Conservation (phyloP, 257 asterid genomes). For the Penstemon davidsonii region DNA sequence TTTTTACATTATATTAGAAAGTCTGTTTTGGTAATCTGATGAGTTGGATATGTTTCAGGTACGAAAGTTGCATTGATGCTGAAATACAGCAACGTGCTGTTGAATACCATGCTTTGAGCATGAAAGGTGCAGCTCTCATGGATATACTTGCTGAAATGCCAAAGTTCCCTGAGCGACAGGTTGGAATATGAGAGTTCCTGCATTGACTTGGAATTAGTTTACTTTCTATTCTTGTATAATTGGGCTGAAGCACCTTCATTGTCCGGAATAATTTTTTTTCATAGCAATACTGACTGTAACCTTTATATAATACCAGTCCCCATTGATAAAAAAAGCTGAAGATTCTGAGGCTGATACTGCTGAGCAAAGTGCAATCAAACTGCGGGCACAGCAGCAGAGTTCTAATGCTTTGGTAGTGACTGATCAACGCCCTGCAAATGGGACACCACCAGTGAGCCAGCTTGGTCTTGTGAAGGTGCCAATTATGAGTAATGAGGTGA, state of each 20-base stretch:
- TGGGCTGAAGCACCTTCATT: conserved; percentile 24
- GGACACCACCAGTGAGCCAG: conserved; percentile 59
- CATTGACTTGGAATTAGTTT: conserved; percentile 20
- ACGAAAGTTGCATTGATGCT: conserved; percentile 89
- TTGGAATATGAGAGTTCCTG: conserved; percentile 29
- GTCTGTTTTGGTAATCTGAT: conserved; percentile 24
- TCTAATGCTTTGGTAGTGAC: conserved; percentile 83
- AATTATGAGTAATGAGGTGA: conserved; percentile 54
- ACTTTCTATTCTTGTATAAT: conserved; percentile 2
- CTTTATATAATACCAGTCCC: conserved; percentile 54
- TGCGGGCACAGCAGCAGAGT: conserved; percentile 84
- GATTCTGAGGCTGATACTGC: conserved; percentile 93
- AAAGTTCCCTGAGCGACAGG: conserved; percentile 96
- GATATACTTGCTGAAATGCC: conserved; percentile 97
- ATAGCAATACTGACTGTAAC: conserved; percentile 22
- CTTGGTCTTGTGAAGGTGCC: conserved; percentile 88
- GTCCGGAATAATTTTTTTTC: conserved; percentile 10
- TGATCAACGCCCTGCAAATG: conserved; percentile 78
- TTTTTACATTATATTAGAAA: conserved; percentile 11
- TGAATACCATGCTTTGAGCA: conserved; percentile 82
- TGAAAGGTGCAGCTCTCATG: conserved; percentile 83
- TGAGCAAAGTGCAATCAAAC: conserved; percentile 91
- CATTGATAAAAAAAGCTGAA: conserved; percentile 82
- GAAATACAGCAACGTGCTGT: conserved; percentile 96
- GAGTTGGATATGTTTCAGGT: conserved; percentile 45